Base-by-base conservation (phyloP, 1,284 basidiomycete genomes). In the Sanghuangporus weigelae region DNA sequence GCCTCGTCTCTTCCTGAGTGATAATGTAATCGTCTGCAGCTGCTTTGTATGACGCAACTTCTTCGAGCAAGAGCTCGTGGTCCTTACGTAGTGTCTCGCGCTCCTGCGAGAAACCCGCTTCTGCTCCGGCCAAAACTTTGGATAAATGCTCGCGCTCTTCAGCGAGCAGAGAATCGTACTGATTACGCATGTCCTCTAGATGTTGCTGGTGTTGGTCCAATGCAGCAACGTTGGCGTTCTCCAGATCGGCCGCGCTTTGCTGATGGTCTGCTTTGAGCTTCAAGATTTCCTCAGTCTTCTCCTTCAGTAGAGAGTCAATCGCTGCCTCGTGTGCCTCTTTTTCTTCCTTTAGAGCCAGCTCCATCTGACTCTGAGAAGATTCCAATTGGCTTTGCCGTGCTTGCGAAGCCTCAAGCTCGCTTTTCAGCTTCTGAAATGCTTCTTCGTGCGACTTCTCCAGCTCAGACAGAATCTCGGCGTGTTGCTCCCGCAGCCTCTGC, bases 31-130 rank as follows among this genome's bases (percentile, higher is more conserved):
- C 84, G 59, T 83, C 79, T 10, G 83, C 79, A 3, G 84, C 81
- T 49, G 77, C 78, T 71, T 87, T 87, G 73, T 87, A 81, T 1
- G 84, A 77, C 64, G 84, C 83, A 6, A 90, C 74, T 69, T 93
- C 85, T 64, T 87, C 79, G 5, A 79, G 69, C 39, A 92, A 77
- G 8, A 81, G 67, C 21, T 84, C 82, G 44, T 81, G 81, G 58
- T 86, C 81, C 66, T 79, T 79, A 53, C 76, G 77, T 57, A 86
- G 74, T 2, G 73, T 69, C 49, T 69, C 70, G 10, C 73, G 69
- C 35, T 71, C 73, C 16, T 71, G 66, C 14, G 70, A 68, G 57
- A 78, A 75, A 12, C 65, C 64, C 23, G 66, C 69, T 49, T 75
- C 73, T n/a, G 80, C 69, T 42, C 78, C 76, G n/a, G 72, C 71